These are phyloP conservation scores for Flagelloscypha sp. DNA, from an alignment of 768 basidiomycete genomes.

Conservation along the genomic window DNA sequence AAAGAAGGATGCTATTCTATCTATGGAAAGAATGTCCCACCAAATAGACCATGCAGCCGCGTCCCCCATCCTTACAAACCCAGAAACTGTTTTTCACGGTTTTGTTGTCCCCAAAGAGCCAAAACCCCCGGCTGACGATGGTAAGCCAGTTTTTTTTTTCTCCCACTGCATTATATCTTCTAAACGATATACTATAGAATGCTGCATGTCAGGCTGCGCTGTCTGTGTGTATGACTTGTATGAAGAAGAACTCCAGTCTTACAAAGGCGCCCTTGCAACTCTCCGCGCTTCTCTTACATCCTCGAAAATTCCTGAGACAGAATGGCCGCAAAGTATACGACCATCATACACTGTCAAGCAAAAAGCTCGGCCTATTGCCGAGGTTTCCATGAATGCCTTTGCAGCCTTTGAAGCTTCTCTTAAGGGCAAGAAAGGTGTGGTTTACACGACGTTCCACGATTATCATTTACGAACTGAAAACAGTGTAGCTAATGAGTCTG, in stretches of 20 bases:
- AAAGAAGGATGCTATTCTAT: too few relatives aligned
- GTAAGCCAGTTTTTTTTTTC: constrained; percentile 26
- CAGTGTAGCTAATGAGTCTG: constrained; percentile 2
- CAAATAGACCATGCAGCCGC: too few relatives aligned
- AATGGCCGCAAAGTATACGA: constrained; percentile 61
- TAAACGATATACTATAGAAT: constrained; percentile 42
- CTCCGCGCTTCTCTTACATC: constrained; percentile 44
- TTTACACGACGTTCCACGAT: too few relatives aligned
- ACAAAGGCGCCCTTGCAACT: constrained; percentile 43
- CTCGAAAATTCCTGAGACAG: constrained; percentile 39
- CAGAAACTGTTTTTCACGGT: constrained; percentile 36
- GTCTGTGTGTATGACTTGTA: constrained; percentile 89
- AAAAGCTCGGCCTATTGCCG: too few relatives aligned
- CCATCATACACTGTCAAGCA: constrained; percentile 6
- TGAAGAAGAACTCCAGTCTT: constrained; percentile 60
- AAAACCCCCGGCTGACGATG: constrained; percentile 55
- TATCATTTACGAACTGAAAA: constrained; percentile 4
- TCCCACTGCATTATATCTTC: neutral
- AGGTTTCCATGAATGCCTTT: constrained; percentile 56
- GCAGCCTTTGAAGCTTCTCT: constrained; percentile 61
- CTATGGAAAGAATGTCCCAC: too few relatives aligned
- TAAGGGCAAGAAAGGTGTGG: constrained; percentile 38
- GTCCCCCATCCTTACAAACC: too few relatives aligned
- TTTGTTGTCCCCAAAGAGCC: constrained; percentile 56
- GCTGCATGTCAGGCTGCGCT: constrained; percentile 93